These are phyloP conservation scores for Rutstroemia sp. DNA, from an alignment of 2,329 filamentous ascomycete species.

Conservation along the genomic window DNA sequence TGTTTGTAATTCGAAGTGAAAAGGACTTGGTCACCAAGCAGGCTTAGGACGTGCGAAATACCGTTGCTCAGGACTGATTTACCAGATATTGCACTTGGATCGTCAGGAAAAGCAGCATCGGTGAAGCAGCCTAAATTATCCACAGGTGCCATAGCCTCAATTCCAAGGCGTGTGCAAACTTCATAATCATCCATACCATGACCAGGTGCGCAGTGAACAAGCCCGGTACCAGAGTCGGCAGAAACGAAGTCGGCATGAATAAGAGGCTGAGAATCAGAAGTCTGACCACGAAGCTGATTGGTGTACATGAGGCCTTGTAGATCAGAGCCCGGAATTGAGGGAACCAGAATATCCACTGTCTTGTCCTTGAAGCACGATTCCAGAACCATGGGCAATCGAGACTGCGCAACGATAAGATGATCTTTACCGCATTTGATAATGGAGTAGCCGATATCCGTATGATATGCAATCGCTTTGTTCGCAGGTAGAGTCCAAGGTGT, in stretches of 20 bases:
- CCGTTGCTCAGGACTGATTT: slow-evolving; percentile 66
- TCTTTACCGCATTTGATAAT: slow-evolving; percentile 51
- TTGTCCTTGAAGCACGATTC: slow-evolving; percentile 34
- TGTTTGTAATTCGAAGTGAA: slow-evolving; percentile 66
- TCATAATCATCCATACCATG: slow-evolving; percentile 97
- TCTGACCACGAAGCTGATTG: slow-evolving; percentile 58
- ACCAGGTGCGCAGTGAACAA: slow-evolving; percentile 92
- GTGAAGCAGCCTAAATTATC: slow-evolving; percentile 79
- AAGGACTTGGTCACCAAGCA: slow-evolving; percentile 61
- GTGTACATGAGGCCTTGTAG: slow-evolving; percentile 60
- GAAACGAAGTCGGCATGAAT: slow-evolving; percentile 86
- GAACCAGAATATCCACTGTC: slow-evolving; percentile 38
- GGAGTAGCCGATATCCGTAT: slow-evolving; percentile 65
- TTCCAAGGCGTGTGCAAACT: slow-evolving; percentile 61
- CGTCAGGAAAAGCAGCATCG: slow-evolving; percentile 63
- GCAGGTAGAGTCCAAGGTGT: slow-evolving; percentile 96
- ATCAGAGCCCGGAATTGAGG: slow-evolving; percentile 55
- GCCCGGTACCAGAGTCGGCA: slow-evolving; percentile 79
- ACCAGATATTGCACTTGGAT: slow-evolving; percentile 60
- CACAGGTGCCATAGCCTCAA: slow-evolving; percentile 74
- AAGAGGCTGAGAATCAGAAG: slow-evolving; percentile 55
- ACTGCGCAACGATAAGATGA: slow-evolving; percentile 64
- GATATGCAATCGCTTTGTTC: slow-evolving; percentile 81
- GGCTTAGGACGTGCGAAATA: slow-evolving; percentile 58
- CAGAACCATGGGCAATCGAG: slow-evolving; percentile 54